A percentile compares a stretch with the other conserved stretches of the same genome.
These are phyloP conservation scores for Cornus florida DNA, from an alignment of 148 eudicot species.

Conservation along the genomic window DNA sequence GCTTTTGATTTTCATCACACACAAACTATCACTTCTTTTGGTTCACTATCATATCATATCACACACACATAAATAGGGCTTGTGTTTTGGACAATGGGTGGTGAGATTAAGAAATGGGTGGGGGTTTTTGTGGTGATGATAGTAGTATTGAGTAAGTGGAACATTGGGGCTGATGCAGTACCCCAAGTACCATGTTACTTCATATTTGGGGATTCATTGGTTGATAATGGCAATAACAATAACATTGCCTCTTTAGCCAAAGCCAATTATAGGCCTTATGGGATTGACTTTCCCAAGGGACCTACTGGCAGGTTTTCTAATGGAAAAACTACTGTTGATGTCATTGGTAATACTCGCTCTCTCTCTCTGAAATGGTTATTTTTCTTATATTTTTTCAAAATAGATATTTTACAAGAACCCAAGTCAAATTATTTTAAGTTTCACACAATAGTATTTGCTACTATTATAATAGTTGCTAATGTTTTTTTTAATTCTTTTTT, in stretches of 20 bases:
- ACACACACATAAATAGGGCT: too few species aligned
- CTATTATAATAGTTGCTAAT: too few species aligned
- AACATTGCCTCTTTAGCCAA: slow-evolving; percentile 33
- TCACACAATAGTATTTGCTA: too few species aligned
- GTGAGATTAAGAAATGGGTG: neutral
- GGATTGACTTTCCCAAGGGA: slow-evolving; percentile 47
- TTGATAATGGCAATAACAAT: slow-evolving; percentile 59
- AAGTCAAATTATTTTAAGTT: too few species aligned
- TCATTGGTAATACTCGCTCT: slow-evolving; percentile 31
- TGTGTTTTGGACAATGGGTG: neutral
- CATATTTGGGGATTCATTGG: slow-evolving; percentile 56
- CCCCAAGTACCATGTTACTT: slow-evolving; percentile 54
- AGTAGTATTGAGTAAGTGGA: neutral
- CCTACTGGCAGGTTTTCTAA: slow-evolving; percentile 56
- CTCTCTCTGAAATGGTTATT: too few species aligned
- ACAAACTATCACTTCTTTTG: neutral
- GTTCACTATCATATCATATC: neutral
- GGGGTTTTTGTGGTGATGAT: neutral
- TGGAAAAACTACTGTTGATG: slow-evolving; percentile 49
- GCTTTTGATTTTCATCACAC: neutral
- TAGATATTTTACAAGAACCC: too few species aligned
- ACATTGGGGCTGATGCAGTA: slow-evolving; percentile 4
- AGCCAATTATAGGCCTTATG: slow-evolving; percentile 56
- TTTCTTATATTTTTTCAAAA: too few species aligned
- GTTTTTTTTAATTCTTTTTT: too few species aligned